Evolutionary conservation across 1,284 basidiomycete species (phyloP).

Genomic region (Thelephora terrestris): DNA sequence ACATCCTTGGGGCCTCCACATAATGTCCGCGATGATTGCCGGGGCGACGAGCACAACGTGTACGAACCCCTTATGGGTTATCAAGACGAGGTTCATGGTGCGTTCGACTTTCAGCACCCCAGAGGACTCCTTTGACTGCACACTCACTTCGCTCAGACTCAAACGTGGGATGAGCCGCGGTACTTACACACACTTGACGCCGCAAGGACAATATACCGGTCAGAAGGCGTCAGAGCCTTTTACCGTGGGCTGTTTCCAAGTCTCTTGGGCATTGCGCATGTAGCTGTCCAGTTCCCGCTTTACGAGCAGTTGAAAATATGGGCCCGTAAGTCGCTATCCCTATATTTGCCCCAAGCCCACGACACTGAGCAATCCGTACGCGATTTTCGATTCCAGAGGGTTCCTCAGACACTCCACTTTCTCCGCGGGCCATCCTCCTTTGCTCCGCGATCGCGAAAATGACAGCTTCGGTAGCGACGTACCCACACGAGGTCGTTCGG

Average conservation of each 20-base stretch:
- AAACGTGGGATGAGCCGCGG: conserved; percentile 59
- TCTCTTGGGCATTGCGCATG: conserved; percentile 82
- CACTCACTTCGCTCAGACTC: conserved; percentile 42
- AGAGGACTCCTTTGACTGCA: not conserved
- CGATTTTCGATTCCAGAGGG: conserved; percentile 30
- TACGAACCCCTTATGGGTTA: conserved; percentile 94
- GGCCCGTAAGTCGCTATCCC: conserved; percentile 49
- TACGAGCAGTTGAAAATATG: conserved; percentile 84
- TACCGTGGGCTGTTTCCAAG: conserved; percentile 88
- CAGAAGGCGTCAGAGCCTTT: conserved; percentile 78
- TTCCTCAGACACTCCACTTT: conserved; percentile 47
- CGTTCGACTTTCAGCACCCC: conserved; percentile 17
- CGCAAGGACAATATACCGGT: conserved; percentile 74
- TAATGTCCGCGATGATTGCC: conserved; percentile 87
- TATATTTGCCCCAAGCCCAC: not conserved
- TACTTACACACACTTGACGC: conserved; percentile 88
- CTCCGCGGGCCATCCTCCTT: conserved; percentile 63
- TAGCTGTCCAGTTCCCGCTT: conserved; percentile 93
- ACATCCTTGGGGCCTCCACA: conserved; percentile 77
- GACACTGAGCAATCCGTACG: not conserved
- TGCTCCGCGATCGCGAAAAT: conserved; percentile 90
- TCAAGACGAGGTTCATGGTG: conserved; percentile 97
- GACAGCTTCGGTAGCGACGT: conserved; percentile 88
- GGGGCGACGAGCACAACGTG: conserved; percentile 84
- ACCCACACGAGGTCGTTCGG: conserved; percentile 92